These are phyloP conservation scores for Tolypocladium ophioglossoides DNA, from an alignment of 2,329 filamentous ascomycete species.

Conservation along the genomic window DNA sequence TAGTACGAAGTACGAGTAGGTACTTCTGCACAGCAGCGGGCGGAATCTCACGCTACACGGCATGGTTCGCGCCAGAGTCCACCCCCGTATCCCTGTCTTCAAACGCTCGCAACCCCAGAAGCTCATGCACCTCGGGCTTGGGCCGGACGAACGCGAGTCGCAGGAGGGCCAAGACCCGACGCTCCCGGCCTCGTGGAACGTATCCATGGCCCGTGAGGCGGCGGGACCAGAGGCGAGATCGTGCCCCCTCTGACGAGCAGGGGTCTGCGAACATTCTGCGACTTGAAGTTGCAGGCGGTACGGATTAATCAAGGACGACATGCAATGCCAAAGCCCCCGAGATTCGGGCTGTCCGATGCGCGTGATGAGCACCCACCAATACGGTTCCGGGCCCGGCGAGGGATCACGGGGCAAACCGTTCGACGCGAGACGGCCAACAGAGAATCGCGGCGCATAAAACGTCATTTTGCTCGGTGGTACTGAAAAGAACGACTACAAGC, in stretches of 20 bases:
- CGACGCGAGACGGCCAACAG: not conserved
- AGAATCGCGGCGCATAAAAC: not conserved
- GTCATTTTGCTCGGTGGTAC: not conserved
- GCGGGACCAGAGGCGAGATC: not conserved
- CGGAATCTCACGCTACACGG: not conserved
- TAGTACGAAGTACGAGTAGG: not conserved
- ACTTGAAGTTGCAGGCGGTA: not conserved
- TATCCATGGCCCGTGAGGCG: not conserved
- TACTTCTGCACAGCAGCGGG: not conserved
- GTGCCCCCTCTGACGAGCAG: not conserved
- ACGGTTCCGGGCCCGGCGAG: too few species aligned
- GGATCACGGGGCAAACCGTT: not conserved
- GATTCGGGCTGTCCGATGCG: conserved; percentile 1
- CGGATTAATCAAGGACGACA: not conserved
- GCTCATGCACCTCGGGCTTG: not conserved
- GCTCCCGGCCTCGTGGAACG: not conserved
- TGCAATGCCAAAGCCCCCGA: not conserved
- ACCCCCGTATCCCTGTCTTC: not conserved
- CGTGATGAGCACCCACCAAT: not conserved
- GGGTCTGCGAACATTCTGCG: not conserved
- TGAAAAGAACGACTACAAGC: not conserved
- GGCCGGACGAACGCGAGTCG: conserved; percentile 4
- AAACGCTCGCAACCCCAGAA: not conserved
- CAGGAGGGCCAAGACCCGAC: not conserved
- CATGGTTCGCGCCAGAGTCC: not conserved